Conservation (phyloP, 1,284 basidiomycete species). For the Apiotrichum laibachii region DNA sequence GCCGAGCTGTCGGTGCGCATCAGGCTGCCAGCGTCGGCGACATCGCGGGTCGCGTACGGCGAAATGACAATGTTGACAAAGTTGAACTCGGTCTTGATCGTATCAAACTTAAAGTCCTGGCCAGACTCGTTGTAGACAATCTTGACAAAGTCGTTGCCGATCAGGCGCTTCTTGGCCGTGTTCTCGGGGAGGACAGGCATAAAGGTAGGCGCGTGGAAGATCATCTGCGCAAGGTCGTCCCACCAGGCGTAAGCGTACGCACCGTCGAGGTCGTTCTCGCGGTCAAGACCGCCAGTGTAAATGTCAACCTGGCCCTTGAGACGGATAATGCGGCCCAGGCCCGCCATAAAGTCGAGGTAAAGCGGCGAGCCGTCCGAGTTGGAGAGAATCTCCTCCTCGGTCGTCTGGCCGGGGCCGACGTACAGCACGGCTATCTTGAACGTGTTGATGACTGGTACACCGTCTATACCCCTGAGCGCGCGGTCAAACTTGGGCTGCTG, state of each 20-base stretch:
- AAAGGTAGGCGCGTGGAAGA: slow-evolving; percentile 94
- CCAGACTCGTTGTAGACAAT: slow-evolving; percentile 98
- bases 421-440: slow-evolving; percentile 97
- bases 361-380: slow-evolving; percentile 92
- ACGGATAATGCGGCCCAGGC: slow-evolving; percentile 82
- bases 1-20: background rate
- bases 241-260: slow-evolving; percentile 95
- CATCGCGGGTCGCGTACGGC: slow-evolving; percentile 79
- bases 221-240: slow-evolving; percentile 93
- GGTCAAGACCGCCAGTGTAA: slow-evolving; percentile 89
- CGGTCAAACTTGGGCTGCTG: slow-evolving; percentile 60
- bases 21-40: slow-evolving; percentile 15
- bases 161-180: slow-evolving; percentile 83
- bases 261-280: slow-evolving; percentile 76
- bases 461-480: slow-evolving; percentile 70
- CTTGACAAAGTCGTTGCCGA: slow-evolving; percentile 91
- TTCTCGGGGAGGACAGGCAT: slow-evolving; percentile 82
- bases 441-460: slow-evolving; percentile 92
- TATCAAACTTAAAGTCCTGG: slow-evolving; percentile 81
- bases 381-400: slow-evolving; percentile 80
- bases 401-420: slow-evolving; percentile 84
- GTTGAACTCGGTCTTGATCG: slow-evolving; percentile 84
- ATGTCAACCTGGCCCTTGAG: slow-evolving; percentile 89
- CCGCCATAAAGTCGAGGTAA: slow-evolving; percentile 88
- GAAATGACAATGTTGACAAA: slow-evolving; percentile 97